Evolutionary conservation across 78 protist species (phyloP), one percentile per base, ranked within the genome.

Genomic region (Acrasis kona): DNA sequence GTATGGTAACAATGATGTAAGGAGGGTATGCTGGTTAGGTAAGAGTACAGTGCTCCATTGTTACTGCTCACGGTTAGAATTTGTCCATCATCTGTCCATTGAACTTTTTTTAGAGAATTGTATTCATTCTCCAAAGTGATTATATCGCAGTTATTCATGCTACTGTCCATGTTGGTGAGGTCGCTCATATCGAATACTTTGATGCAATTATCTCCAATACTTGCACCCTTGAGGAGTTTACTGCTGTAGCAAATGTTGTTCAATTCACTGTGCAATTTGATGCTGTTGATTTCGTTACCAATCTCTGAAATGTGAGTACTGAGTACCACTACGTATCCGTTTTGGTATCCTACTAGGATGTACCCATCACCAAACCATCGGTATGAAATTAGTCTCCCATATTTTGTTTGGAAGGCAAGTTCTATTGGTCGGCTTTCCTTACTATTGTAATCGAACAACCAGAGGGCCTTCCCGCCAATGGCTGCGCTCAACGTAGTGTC

Each of bases 41-140:
- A 76, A 5, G 38, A 39, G 86, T 68, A 34, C 10, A 86, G n/a
- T 35, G 0, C 0, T 38, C 93, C 93, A 0, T 29, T 12, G 3
- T 3, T 36, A 2, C 89, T 72, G n/a, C 78, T 3, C 19, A 86
- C 85, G n/a, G 88, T 61, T 27, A 89, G 76, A 4, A 89, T 71
- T 71, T 77, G 89, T 6, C 90, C 89, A 34, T 89, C 88, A 2
- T 30, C 19, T 6, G 82, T 65, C 93, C 93, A 89, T 1, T 5
- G 39, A 2, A 84, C 0, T 2, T 34, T 34, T 50, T 3, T 5
- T 29, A 61, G 12, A 58, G 64, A 41, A n/a, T 72, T 83, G 61
- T 37, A 65, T 3, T 61, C 78, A 29, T 10, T 2, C 50, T 72
- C 75, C n/a, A 32, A 1, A n/a, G n/a, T n/a, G n/a, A n/a, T n/a